phyloP scores from a whole-genome alignment of 2,329 filamentous ascomycete species.

The Bertia moriformis region DNA sequence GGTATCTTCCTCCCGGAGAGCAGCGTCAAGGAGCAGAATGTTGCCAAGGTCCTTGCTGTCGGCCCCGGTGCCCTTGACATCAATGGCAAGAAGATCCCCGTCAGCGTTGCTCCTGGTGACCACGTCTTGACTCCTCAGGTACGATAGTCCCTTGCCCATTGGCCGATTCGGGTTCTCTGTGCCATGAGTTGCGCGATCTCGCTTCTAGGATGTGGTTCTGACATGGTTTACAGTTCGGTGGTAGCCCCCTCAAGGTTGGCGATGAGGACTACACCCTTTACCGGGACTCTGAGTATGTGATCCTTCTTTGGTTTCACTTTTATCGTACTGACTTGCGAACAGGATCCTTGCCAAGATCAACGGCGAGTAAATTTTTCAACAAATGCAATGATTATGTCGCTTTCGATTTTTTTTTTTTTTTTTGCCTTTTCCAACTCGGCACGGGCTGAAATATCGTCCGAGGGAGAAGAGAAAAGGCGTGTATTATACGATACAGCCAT shows the following conservation, averaged over 20 bases:
- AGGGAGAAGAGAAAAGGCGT: too few relatives aligned
- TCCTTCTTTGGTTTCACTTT: constrained; percentile 1
- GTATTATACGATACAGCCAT: not conserved
- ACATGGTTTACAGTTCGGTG: constrained; percentile 57
- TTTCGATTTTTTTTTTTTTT: not conserved
- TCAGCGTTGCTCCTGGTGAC: constrained; percentile 73
- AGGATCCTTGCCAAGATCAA: constrained; percentile 98
- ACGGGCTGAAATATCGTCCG: not conserved
- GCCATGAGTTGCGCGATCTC: too few relatives aligned
- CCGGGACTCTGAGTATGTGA: constrained; percentile 89
- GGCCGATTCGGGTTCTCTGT: too few relatives aligned
- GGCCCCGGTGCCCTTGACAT: constrained; percentile 78
- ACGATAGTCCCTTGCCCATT: too few relatives aligned
- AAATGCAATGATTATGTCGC: too few relatives aligned
- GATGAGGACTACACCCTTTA: constrained; percentile 94
- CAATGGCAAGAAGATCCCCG: constrained; percentile 74
- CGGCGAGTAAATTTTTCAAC: constrained; percentile 52
- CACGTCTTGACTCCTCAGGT: constrained; percentile 70
- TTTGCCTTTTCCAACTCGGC: not conserved
- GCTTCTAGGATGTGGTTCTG: not conserved
- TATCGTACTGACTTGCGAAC: constrained; percentile 6
- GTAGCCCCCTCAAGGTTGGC: constrained; percentile 89
- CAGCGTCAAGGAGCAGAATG: constrained; percentile 94
- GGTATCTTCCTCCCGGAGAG: constrained; percentile 97
- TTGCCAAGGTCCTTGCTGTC: constrained; percentile 89